Conservation (phyloP, 305 asterid genomes). For the Plantago lanceolata region DNA sequence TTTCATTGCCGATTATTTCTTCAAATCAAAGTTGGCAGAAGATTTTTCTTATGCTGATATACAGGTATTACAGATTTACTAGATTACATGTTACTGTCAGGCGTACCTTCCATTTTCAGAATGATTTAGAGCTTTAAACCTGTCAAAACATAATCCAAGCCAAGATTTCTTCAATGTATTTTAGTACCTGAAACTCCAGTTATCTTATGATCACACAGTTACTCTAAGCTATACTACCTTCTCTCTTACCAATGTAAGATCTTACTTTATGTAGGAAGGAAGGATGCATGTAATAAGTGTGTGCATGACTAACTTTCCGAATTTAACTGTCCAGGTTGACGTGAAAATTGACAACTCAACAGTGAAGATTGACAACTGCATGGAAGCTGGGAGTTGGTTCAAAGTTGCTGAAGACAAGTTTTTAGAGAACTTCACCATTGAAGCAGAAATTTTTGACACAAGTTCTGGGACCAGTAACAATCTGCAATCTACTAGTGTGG, state of each 20-base stretch:
- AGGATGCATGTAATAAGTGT: slow-evolving; percentile 9
- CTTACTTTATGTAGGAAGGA: slow-evolving; percentile 1
- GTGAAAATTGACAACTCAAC: slow-evolving; percentile 63
- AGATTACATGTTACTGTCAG: background rate
- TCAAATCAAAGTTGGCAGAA: slow-evolving; percentile 59
- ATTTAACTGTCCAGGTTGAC: slow-evolving; percentile 58
- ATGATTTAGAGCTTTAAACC: no score
- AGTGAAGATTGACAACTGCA: slow-evolving; percentile 44
- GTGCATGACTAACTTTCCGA: slow-evolving; percentile 11
- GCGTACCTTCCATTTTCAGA: no score
- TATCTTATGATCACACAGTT: no score
- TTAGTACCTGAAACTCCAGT: no score
- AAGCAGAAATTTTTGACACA: slow-evolving; percentile 78
- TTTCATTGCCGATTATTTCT: slow-evolving; percentile 77
- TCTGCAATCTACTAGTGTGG: slow-evolving; percentile 53
- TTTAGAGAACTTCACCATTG: slow-evolving; percentile 53
- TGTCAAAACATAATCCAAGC: no score
- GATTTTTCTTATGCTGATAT: slow-evolving; percentile 76
- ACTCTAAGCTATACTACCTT: no score
- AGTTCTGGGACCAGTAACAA: slow-evolving; percentile 40
- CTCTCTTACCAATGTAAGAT: slow-evolving; percentile 8
- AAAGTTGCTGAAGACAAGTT: slow-evolving; percentile 41
- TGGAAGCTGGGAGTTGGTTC: slow-evolving; percentile 43
- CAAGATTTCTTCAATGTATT: no score
- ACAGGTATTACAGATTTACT: slow-evolving; percentile 41